phyloP scores from a whole-genome alignment of 2,329 filamentous ascomycete genomes.

The Pseudogymnoascus sp. region DNA sequence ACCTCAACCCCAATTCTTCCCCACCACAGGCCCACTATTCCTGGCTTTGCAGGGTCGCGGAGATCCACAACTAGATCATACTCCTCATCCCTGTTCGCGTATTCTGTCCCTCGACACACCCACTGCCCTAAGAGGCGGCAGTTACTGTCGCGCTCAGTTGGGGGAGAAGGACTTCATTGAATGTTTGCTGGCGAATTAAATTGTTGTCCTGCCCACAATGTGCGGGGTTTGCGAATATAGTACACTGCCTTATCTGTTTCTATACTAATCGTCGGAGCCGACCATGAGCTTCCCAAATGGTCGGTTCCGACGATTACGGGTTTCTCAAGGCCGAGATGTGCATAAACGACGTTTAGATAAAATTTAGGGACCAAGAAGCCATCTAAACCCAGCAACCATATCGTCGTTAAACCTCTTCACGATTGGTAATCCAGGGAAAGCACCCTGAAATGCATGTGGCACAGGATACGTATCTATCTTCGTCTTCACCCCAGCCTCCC shows the following conservation, averaged over 20 bases:
- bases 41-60: not conserved
- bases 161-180: not conserved
- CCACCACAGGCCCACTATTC: not conserved
- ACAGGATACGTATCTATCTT: slow-evolving; percentile 31
- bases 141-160: not conserved
- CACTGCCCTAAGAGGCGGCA: not conserved
- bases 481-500: slow-evolving; percentile 37
- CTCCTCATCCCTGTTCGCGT: not conserved
- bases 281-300: too few species aligned
- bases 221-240: not conserved
- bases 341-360: not conserved
- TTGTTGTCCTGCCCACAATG: not conserved
- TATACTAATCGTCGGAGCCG: not conserved
- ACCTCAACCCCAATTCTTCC: not conserved
- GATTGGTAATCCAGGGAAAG: not conserved
- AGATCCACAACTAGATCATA: not conserved
- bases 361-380: not conserved
- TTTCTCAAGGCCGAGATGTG: not conserved
- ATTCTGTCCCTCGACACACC: not conserved
- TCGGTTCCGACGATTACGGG: not conserved
- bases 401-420: not conserved
- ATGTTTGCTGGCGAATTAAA: not conserved
- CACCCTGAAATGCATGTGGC: not conserved
- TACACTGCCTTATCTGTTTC: not conserved
- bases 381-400: not conserved